Conservation (phyloP, 768 basidiomycete species). For the Trametes cinnabarina region DNA sequence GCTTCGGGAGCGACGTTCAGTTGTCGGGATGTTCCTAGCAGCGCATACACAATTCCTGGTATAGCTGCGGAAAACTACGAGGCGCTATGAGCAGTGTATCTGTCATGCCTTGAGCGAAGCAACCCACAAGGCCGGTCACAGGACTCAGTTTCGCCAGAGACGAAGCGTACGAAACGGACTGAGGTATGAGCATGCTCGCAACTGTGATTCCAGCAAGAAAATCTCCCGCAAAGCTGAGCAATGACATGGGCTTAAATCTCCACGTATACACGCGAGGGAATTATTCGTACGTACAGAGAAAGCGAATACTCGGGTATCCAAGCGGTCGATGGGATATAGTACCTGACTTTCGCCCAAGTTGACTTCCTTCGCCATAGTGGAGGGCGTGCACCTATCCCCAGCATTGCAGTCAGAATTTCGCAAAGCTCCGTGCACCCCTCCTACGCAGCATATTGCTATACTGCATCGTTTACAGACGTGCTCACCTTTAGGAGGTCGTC, state of each 20-base stretch:
- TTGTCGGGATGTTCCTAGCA: conserved; percentile 83
- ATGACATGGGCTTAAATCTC: neutral
- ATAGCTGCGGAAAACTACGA: conserved; percentile 78
- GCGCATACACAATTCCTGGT: conserved; percentile 83
- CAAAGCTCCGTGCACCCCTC: no score
- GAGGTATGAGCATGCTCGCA: conserved; percentile 79
- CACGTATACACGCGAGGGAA: neutral
- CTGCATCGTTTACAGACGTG: neutral
- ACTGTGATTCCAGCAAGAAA: conserved; percentile 85
- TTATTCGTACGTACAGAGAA: conserved; percentile 45
- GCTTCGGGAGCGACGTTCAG: conserved; percentile 89
- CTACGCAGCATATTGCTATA: no score
- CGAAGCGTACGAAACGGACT: conserved; percentile 89
- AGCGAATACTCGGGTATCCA: conserved; percentile 81
- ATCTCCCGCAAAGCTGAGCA: conserved; percentile 58
- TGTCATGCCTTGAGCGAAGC: neutral
- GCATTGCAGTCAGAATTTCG: neutral
- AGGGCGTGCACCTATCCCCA: neutral
- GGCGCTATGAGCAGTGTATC: neutral
- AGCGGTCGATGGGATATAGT: conserved; percentile 73
- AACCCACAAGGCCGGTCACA: conserved; percentile 75
- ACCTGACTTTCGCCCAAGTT: conserved; percentile 49
- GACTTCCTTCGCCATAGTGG: conserved; percentile 18
- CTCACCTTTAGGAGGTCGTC: conserved; percentile 11
- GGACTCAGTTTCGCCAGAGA: conserved; percentile 85